Evolutionary conservation across 495 filamentous ascomycete genomes (phyloP), one percentile per base, ranked within the genome.

Genomic region (Xylaria sp.): DNA sequence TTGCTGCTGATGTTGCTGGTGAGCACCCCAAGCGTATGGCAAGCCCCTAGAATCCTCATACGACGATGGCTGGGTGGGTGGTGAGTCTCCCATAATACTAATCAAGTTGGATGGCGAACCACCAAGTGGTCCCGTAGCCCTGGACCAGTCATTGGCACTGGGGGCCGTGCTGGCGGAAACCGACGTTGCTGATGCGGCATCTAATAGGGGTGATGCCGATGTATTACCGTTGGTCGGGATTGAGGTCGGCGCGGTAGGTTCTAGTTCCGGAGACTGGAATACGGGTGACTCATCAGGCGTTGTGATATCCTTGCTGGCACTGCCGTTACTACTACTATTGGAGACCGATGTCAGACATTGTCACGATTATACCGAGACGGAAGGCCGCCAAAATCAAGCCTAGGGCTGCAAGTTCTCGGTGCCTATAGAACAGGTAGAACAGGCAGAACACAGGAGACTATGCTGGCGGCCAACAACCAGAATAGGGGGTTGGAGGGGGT

Each of bases 91-190:
- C 68, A 83, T 77, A 71, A 85, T 82, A 72, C 82, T 86, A 62
- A 86, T 85, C 65, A 88, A 75, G 72, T 89, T 88, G 46, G 81
- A 83, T 6, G 86, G 86, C n/a, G 87, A 89, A 33, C 82, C 85
- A 24, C 85, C 85, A 79, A 85, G 78, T 40, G 78, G 82, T 37
- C 82, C 77, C 63, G 85, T 74, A 26, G 81, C 82, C 69, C 80
- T 81, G 40, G 85, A 79, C 86, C 86, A 89, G 77, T 89, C 87
- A 79, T 82, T 84, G 71, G 84, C 81, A 68, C 80, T 85, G 58
- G 81, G 80, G 26, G 81, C 84, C 61, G 79, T 81, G 76, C 83
- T 86, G 33, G 83, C 82, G 21, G 83, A 83, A 37, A 80, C 79
- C 3, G 83, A 85, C 21, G 82, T 79, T 31, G 82, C 78, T n/a